Evolutionary conservation across 148 eudicot genomes (phyloP).

Genomic region (Hydrangea macrophylla): DNA sequence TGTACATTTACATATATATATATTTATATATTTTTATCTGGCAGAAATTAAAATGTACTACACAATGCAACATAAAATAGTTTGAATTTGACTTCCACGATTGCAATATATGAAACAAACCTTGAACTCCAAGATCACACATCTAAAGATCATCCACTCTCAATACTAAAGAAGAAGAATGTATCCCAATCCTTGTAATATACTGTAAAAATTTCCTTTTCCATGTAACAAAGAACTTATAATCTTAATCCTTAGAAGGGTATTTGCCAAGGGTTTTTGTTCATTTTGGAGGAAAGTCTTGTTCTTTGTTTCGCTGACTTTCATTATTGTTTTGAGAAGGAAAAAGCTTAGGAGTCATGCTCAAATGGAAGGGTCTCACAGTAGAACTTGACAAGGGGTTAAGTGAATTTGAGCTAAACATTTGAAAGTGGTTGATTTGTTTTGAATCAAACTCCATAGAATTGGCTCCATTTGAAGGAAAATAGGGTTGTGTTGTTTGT

Average conservation of each 20-base stretch:
- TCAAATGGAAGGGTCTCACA: slow-evolving; percentile 24
- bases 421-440: slow-evolving; percentile 29
- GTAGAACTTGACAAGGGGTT: slow-evolving; percentile 20
- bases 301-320: slow-evolving; percentile 20
- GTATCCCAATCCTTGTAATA: too few relatives aligned
- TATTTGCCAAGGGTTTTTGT: not conserved
- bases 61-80: too few relatives aligned
- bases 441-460: slow-evolving; percentile 21
- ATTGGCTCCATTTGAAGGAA: slow-evolving; percentile 17
- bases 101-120: not conserved
- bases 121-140: not conserved
- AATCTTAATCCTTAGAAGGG: not conserved
- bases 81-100: not conserved
- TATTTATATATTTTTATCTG: too few relatives aligned
- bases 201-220: not conserved
- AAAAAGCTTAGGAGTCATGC: slow-evolving; percentile 20
- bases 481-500: slow-evolving; percentile 11
- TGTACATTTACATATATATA: too few relatives aligned
- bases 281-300: slow-evolving; percentile 17
- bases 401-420: slow-evolving; percentile 22
- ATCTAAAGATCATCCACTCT: not conserved
- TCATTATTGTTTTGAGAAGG: slow-evolving; percentile 10
- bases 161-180: not conserved
- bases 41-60: not conserved
- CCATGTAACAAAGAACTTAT: not conserved